Base-by-base conservation (phyloP, 805 yeast genomes). In the Metschnikowia bowlesiae region DNA sequence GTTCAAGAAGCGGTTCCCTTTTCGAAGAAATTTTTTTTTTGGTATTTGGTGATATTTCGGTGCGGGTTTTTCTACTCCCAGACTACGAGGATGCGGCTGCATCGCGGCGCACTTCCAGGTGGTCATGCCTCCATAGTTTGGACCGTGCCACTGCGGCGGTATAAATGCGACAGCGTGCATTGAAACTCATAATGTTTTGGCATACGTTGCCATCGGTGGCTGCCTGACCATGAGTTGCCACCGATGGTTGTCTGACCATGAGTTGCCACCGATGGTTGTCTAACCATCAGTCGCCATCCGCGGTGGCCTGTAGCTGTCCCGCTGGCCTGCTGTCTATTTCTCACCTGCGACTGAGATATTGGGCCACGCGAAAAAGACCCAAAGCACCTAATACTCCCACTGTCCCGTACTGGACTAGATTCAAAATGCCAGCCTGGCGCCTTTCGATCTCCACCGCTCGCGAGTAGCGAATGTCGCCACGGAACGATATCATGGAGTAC, bases 401-500 rank as follows among this genome's bases (percentile, higher is more conserved):
- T 14, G 56, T 40, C 11, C 46, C 63, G 40, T 56, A 56, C 53
- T 66, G 67, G 26, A 67, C 53, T 22, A 56, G 50, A 30, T 63
- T 64, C 44, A 89, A 62, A 3, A 87, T 74, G 10, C 53, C 61
- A 34, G 71, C 73, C 66, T 89, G 96, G 47, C 79, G 70, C 39
- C 67, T 63, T 45, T 81, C 82, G 34, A 75, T 73, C 8, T 64
- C 63, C 10, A 87, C 74, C 1, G 95, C 95, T 47, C 74, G 73
- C 1, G 89, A 78, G 62, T 91, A 91, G 8, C 86, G 74, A 33
- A 90, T 84, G 62, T 91, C 96, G 6, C 84, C 81, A 53, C 96
- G 74, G 70, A 91, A 91, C 1, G 96, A 85, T 2, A 91, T 88
- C 97, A 91, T 90, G 8, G 96, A 84, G 66, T 91, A 91, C 59